A percentile compares a stretch with the other conserved stretches of the same genome.
Evolutionary conservation across 768 basidiomycete species (phyloP).

Genomic region (Suillus sp.): DNA sequence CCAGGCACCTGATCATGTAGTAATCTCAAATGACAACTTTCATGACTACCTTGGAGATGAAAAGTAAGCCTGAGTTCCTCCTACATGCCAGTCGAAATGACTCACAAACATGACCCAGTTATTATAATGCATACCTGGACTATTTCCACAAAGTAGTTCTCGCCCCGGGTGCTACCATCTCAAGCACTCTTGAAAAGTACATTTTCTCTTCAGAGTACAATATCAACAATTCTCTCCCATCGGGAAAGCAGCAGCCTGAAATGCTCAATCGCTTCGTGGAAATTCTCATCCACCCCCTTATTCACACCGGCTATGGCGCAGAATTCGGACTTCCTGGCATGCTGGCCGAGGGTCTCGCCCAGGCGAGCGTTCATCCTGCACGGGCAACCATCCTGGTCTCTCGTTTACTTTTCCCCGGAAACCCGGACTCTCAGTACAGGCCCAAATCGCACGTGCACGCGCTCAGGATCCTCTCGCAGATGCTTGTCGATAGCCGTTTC

Average conservation of each 20-base stretch:
- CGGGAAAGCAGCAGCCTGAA: conserved; percentile 43
- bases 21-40: conserved; percentile 28
- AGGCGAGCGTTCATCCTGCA: conserved; percentile 51
- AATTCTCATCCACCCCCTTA: conserved; percentile 66
- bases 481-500: conserved; percentile 52
- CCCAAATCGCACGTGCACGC: conserved; percentile 41
- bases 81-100: neutral
- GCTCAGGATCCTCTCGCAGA: conserved; percentile 54
- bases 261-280: conserved; percentile 63
- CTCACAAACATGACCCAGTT: conserved; percentile 16
- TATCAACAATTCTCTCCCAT: conserved; percentile 29
- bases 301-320: conserved; percentile 62
- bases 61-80: conserved; percentile 23
- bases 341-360: conserved; percentile 69
- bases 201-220: conserved; percentile 59
- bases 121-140: conserved; percentile 36
- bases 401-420: conserved; percentile 30
- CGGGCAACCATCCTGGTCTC: conserved; percentile 39
- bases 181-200: conserved; percentile 56
- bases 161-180: conserved; percentile 31
- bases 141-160: conserved; percentile 35
- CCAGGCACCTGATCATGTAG: conserved; percentile 21
- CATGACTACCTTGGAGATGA: conserved; percentile 33
- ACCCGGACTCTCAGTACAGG: conserved; percentile 29
- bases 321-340: conserved; percentile 68